Percentiles rank a stretch among this genome's conserved stretches.
Conservation (phyloP, 1,139 yeast genomes). For the Geotrichum aggregatum region DNA sequence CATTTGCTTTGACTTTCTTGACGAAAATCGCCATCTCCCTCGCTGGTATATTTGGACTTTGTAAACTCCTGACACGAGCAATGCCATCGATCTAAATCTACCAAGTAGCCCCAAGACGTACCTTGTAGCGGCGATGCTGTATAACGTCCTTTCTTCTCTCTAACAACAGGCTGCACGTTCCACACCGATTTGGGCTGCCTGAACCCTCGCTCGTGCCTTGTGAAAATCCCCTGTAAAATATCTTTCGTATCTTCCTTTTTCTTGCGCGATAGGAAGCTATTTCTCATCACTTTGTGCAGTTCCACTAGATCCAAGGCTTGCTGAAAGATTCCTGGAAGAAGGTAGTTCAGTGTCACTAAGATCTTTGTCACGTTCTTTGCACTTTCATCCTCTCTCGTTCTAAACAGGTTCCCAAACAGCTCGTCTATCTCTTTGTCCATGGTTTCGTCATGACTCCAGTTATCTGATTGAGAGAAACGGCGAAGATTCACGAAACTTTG, state of each 20-base stretch:
- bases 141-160: constrained; percentile 11
- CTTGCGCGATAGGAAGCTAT: background rate
- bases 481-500: no score
- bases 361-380: constrained; percentile 17
- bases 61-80: constrained; percentile 19
- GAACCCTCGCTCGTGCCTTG: constrained; percentile 3
- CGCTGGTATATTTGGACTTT: constrained; percentile 17
- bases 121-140: constrained; percentile 12
- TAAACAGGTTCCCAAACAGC: constrained; percentile 11
- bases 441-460: background rate
- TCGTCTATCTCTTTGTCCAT: constrained; percentile 16
- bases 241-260: background rate
- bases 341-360: constrained; percentile 27
- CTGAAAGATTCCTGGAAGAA: constrained; percentile 28
- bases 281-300: constrained; percentile 17
- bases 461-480: no score
- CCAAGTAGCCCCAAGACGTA: constrained; percentile 14
- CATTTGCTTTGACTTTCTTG: constrained; percentile 4
- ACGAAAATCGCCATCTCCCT: background rate
- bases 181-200: constrained; percentile 1
- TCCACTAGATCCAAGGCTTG: constrained; percentile 29
- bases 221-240: constrained; percentile 11
- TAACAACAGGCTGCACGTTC: constrained; percentile 14
- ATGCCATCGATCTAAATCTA: constrained; percentile 18
- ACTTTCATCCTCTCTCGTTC: background rate